Evolutionary conservation across 164 flowering plant genomes (phyloP), one percentile per base, ranked within the genome.

Genomic region (Nymphaea thermarum): DNA sequence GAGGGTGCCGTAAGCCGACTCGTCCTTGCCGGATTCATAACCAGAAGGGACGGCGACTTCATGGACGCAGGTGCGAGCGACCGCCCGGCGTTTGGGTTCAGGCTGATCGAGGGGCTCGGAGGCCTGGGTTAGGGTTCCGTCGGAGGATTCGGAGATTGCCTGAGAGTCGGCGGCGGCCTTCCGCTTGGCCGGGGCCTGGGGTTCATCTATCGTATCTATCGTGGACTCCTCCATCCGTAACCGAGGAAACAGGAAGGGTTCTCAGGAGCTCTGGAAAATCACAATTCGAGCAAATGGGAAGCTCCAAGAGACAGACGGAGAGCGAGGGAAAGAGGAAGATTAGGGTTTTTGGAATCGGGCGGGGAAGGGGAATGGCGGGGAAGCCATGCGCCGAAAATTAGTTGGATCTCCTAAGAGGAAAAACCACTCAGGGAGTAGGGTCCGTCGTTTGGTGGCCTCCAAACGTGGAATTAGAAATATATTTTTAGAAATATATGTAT

Each of bases 11-110:
- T 88, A 78, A 63, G 82, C 16, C 2, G 83, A 55, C 62, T 87
- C 88, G 36, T 87, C 91, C 55, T 79, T 80, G 42, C 64, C 71
- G 0, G 87, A 73, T n/a, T 68, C 55, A 70, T 84, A 90, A 8
- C 80, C 89, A 55, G 68, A 75, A 0, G 99, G 96, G 66, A 92
- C 88, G 0, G 98, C 99, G 45, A 90, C 99, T 74, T 94, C 99
- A 44, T 94, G 98, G 25, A 94, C 87, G 69, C 99, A 94, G 3
- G 91, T 87, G 4, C 90, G 82, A 1, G 84, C 65, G 67, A 80
- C 63, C 63, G 4, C 72, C 25, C 70, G 68, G 6, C 67, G 63
- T 67, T 79, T 79, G 12, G 65, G 70, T 62, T 42, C 53, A 18
- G 59, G 51, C 42, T 61, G 36, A n/a, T 10, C 6, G 6, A 7